A percentile compares a stretch with the other conserved stretches of the same genome.
phyloP scores from a whole-genome alignment of 306 rosid species.

The Casuarina equisetifolia region DNA sequence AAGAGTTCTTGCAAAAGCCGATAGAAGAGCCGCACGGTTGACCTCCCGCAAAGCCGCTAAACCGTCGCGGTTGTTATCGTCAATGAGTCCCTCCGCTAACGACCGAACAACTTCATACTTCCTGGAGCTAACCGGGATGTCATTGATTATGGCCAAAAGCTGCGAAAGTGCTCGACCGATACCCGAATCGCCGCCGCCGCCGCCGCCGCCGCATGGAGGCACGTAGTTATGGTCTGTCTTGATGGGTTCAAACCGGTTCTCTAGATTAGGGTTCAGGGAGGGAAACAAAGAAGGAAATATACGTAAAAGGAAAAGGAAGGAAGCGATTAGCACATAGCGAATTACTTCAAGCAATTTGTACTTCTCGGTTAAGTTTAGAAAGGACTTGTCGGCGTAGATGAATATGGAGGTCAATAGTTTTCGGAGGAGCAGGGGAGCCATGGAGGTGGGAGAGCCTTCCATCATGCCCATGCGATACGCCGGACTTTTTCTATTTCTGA shows the following conservation, averaged over 20 bases:
- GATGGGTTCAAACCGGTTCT: background rate
- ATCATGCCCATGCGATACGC: conserved; percentile 14
- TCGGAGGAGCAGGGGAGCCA: conserved; percentile 49
- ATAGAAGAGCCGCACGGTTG: conserved; percentile 48
- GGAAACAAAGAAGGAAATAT: conserved; percentile 44
- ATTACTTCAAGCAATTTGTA: conserved; percentile 46
- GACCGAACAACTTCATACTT: conserved; percentile 69
- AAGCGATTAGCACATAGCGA: conserved; percentile 38
- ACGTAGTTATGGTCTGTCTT: background rate
- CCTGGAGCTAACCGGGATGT: conserved; percentile 73
- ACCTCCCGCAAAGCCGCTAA: conserved; percentile 47
- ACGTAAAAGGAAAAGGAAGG: conserved; percentile 50
- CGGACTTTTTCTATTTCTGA: background rate
- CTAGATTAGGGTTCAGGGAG: background rate
- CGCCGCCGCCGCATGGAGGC: conserved; percentile 4
- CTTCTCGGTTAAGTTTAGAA: conserved; percentile 30
- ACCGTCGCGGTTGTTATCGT: conserved; percentile 53
- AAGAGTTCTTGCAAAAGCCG: conserved; percentile 55
- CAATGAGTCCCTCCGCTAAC: conserved; percentile 59
- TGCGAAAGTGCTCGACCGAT: conserved; percentile 74
- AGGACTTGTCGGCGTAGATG: conserved; percentile 36
- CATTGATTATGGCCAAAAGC: conserved; percentile 45
- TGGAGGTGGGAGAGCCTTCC: conserved; percentile 34
- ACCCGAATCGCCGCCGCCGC: conserved; percentile 31
- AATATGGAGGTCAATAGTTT: conserved; percentile 40